Conservation (phyloP, 1,139 yeast genomes). For the Torulaspora globosa region DNA sequence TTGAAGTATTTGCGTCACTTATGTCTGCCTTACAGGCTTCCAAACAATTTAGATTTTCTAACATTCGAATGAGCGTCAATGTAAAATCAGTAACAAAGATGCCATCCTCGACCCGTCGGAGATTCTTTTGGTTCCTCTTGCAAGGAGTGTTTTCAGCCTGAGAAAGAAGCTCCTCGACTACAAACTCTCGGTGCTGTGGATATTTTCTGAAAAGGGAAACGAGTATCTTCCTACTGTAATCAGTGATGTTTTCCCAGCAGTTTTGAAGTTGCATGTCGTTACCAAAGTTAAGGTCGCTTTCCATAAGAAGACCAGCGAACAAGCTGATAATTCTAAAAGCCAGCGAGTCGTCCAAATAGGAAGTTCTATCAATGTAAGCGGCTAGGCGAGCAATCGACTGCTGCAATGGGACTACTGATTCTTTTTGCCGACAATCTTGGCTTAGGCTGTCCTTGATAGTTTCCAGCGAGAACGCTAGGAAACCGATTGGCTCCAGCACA, state of each 20-base stretch:
- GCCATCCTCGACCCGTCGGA: slow-evolving; percentile 21
- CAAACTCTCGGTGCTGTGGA: slow-evolving; percentile 52
- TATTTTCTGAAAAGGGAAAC: slow-evolving; percentile 45
- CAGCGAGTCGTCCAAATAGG: slow-evolving; percentile 33
- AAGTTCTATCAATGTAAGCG: slow-evolving; percentile 21
- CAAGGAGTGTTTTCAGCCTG: slow-evolving; percentile 48
- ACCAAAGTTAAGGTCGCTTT: slow-evolving; percentile 20
- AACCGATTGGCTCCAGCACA: slow-evolving; percentile 42
- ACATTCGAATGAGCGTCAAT: slow-evolving; percentile 24
- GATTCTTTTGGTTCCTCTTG: slow-evolving; percentile 36
- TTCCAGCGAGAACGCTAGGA: slow-evolving; percentile 41
- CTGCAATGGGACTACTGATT: slow-evolving; percentile 11
- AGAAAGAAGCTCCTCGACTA: slow-evolving; percentile 56
- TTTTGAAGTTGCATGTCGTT: slow-evolving; percentile 18
- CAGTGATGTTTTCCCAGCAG: slow-evolving; percentile 30
- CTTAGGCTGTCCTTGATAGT: slow-evolving; percentile 31
- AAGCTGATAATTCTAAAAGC: slow-evolving; percentile 30
- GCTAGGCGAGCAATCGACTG: slow-evolving; percentile 26
- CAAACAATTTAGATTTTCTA: slow-evolving; percentile 25
- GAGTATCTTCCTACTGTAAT: slow-evolving; percentile 41
- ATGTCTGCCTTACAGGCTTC: slow-evolving; percentile 9
- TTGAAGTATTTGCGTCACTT: slow-evolving; percentile 3
- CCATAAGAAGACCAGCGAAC: slow-evolving; percentile 32
- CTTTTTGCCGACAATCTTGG: slow-evolving; percentile 6
- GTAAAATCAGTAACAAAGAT: slow-evolving; percentile 31